Evolutionary conservation across 2,329 filamentous ascomycete species (phyloP).

Genomic region (Zasmidium citrigriseum): DNA sequence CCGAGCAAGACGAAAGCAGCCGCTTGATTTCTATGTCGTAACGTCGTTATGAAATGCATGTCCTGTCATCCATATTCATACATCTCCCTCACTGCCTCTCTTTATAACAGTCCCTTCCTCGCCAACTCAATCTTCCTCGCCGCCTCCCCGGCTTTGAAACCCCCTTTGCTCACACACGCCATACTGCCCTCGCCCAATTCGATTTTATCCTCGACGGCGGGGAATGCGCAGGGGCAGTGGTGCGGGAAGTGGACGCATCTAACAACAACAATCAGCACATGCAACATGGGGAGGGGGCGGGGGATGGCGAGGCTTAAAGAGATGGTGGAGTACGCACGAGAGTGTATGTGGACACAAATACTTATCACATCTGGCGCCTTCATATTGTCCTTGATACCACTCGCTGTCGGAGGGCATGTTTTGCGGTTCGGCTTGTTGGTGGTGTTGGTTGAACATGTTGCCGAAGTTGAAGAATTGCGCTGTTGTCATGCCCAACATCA

Average conservation of each 20-base stretch:
- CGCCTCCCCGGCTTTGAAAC: constrained; percentile 71
- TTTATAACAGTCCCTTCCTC: constrained; percentile 71
- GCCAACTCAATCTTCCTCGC: constrained; percentile 76
- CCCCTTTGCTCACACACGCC: constrained; percentile 73
- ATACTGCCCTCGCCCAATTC: constrained; percentile 73
- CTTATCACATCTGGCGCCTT: constrained; percentile 78
- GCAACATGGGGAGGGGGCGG: too few relatives aligned
- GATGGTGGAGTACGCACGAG: background rate
- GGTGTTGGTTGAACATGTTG: constrained; percentile 80
- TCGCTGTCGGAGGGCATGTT: constrained; percentile 82
- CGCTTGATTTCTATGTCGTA: background rate
- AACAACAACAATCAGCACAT: too few relatives aligned
- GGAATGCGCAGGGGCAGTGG: constrained; percentile 90
- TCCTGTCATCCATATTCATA: background rate
- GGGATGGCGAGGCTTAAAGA: background rate
- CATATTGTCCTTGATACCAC: constrained; percentile 74
- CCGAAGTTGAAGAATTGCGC: constrained; percentile 95
- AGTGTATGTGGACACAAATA: constrained; percentile 95
- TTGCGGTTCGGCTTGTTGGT: constrained; percentile 63
- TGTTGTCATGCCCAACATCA: constrained; percentile 59
- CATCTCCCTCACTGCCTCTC: background rate
- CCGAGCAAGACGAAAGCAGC: constrained; percentile 1
- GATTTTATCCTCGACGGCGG: constrained; percentile 63
- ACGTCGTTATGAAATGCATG: background rate
- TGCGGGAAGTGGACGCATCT: constrained; percentile 96